Base-by-base conservation (phyloP, 2,329 filamentous ascomycete species). In the Botrytis tulipae region DNA sequence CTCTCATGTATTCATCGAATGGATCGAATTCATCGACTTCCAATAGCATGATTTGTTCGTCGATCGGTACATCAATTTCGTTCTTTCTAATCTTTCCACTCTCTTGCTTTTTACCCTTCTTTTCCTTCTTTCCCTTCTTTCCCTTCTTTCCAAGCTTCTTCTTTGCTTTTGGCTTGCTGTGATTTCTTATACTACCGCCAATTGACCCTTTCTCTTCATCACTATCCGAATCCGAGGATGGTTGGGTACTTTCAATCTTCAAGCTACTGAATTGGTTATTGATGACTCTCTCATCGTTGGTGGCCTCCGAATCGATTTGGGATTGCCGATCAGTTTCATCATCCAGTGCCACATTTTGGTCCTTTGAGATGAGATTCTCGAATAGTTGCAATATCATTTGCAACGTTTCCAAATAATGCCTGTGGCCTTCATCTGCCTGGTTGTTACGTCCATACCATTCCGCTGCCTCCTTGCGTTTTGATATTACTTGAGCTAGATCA, bases 1-100 rank as follows among this genome's bases (percentile, higher is more conserved):
- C 74, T 68, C 82, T 76, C 78, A 82, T 80, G 75, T 80, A 81
- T 54, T 79, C 68, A 1, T 51, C 48, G 25, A 51, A 51, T 14
- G 25, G 25, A 46, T 82, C 80, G 9, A 78, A 75, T 0, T 76
- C 76, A 0, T 76, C 76, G 18, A 76, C 73, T 42, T 76, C 73
- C 12, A 25, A 51, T n/a, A 0, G 25, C 25, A 1, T n/a, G 10
- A 5, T 51, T n/a, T 51, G 22, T 51, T 51, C 48, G 0, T 51
- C 25, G 6, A 8, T 51, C 25, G 48, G 48, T n/a, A 51, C 6
- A 10, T n/a, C 22, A 2, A 14, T 51, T 51, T n/a, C 0, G 10
- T 51, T 51, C 48, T 51, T 14, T 51, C 25, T 12, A n/a, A 25
- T n/a, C 22, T n/a, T n/a, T 51, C 48, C 48, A 25, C 48, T 51